Base-by-base conservation (phyloP, 495 filamentous ascomycete species). In the Copromyces sp. region DNA sequence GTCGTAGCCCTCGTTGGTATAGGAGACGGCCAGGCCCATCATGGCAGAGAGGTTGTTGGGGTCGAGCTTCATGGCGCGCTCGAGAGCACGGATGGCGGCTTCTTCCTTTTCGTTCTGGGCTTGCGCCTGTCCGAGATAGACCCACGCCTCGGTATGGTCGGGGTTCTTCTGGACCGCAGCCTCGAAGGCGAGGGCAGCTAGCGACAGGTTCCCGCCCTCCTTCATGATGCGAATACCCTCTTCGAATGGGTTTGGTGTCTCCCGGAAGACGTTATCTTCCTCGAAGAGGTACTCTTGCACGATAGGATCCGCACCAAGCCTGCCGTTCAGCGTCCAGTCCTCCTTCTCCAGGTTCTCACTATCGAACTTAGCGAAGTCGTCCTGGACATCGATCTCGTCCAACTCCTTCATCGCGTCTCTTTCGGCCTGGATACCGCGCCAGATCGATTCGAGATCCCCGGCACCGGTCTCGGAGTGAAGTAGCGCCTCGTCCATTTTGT, bases 1-100 rank as follows among this genome's bases (percentile, higher is more conserved):
- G 79, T 98, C 95, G 84, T 98, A 98, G 73, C 95, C 95, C 82
- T 99, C 95, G 83, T 99, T 99, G 41, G 96, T 98, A 82, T 98
- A 99, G n/a, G 91, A 94, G 53, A 99, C 95, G 47, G 95, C 93
- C 24, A 99, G 86, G 4, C 92, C 94, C 94, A 99, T 98, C 39
- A 98, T 85, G 3, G 95, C 95, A 47, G 92, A 86, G 8, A 97
- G 87, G 77, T 97, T 97, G 76, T 89, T 89, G 3, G 93, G 89
- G 76, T 98, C 94, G 9, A 95, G 83, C 80, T 93, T 95, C 69
- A 97, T 83, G 16, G 95, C 94, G 77, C 95, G 93, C 83, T 98
- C 95, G 70, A 98, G 84, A 5, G 96, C 95, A n/a, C 95, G 91
- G 75, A 99, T 98, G n/a, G 96, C 96, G 6, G 95, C 95, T 4